A percentile compares a stretch with the other conserved stretches of the same genome.
Conservation (phyloP, 2,329 filamentous ascomycete genomes). For the Monosporascus sp. region DNA sequence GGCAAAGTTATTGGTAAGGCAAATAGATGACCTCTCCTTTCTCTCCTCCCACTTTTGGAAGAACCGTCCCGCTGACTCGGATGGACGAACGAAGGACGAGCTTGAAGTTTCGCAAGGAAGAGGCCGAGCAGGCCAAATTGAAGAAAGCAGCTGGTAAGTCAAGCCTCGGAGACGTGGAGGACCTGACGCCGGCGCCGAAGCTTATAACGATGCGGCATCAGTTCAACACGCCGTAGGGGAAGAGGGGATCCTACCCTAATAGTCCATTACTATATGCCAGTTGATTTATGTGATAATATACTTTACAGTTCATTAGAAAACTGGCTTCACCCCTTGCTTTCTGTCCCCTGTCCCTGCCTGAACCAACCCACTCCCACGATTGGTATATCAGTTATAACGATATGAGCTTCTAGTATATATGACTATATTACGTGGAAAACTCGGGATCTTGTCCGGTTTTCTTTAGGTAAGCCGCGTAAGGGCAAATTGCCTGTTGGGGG, state of each 20-base stretch:
- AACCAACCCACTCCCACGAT: too few relatives aligned
- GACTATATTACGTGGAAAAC: too few relatives aligned
- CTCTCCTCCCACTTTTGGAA: too few relatives aligned
- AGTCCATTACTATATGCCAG: neutral
- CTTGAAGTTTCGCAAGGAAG: neutral
- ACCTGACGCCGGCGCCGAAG: neutral
- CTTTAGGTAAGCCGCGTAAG: too few relatives aligned
- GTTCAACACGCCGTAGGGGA: neutral
- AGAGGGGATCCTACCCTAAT: neutral
- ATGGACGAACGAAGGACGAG: neutral
- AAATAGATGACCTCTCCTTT: neutral
- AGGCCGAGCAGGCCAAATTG: neutral
- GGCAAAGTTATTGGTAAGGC: slow-evolving; percentile 10
- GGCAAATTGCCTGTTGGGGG: too few relatives aligned
- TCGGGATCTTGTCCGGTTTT: too few relatives aligned
- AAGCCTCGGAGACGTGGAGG: neutral
- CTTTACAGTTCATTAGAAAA: neutral
- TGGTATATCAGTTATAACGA: too few relatives aligned
- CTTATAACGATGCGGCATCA: neutral
- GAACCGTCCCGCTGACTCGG: neutral
- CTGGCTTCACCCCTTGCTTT: too few relatives aligned
- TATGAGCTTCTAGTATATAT: too few relatives aligned
- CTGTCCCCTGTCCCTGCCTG: too few relatives aligned
- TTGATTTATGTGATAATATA: neutral
- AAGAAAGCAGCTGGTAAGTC: neutral